Conservation (phyloP, 176 grass and related monocot species). For the Cenchrus fungigraminus region DNA sequence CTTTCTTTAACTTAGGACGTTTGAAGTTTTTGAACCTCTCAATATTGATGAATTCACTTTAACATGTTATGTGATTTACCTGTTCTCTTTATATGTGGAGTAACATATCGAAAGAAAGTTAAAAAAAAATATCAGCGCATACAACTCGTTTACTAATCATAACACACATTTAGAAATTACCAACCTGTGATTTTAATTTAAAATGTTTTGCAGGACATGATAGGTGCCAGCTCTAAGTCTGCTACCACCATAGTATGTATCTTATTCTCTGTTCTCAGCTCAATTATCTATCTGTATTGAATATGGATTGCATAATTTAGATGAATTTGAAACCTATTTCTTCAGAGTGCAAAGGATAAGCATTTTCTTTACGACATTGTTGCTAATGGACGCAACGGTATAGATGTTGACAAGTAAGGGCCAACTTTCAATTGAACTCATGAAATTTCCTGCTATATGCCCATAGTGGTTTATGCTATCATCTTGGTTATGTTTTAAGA, state of each 20-base stretch:
- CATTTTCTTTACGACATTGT: constrained; percentile 97
- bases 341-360: constrained; percentile 80
- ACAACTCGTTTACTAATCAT: background rate
- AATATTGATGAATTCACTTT: constrained; percentile 1
- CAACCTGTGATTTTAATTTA: background rate
- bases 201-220: constrained; percentile 67
- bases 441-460: constrained; percentile 11
- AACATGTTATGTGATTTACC: background rate
- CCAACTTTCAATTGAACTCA: constrained; percentile 30
- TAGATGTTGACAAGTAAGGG: constrained; percentile 97
- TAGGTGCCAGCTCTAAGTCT: constrained; percentile 73
- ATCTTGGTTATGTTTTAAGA: constrained; percentile 44
- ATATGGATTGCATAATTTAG: constrained; percentile 25
- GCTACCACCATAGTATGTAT: constrained; percentile 57
- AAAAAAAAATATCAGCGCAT: background rate
- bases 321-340: constrained; percentile 40
- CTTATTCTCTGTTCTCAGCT: constrained; percentile 15
- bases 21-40: constrained; percentile 7
- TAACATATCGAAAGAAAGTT: background rate
- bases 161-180: background rate
- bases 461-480: constrained; percentile 12
- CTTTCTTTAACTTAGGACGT: background rate
- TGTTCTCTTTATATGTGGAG: constrained; percentile 6
- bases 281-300: background rate
- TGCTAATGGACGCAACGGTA: constrained; percentile 95